These are phyloP conservation scores for Tricholomella constricta DNA, from an alignment of 768 basidiomycete species.

Conservation along the genomic window DNA sequence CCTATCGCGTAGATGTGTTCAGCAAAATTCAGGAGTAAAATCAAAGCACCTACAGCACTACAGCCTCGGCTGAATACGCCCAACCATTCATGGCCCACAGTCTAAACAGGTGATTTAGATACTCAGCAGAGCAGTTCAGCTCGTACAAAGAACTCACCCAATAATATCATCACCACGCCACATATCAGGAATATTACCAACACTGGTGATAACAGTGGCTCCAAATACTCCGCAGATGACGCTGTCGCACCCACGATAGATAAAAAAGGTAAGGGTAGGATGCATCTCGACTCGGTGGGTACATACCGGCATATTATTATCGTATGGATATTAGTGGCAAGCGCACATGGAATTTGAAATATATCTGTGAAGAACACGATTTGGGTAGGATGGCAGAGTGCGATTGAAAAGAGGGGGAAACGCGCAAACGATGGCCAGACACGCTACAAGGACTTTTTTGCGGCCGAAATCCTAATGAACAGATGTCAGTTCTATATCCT, in stretches of 20 bases:
- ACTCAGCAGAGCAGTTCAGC: neutral
- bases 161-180: slow-evolving; percentile 20
- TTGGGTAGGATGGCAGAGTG: slow-evolving; percentile 17
- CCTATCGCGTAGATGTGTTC: neutral
- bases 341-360: slow-evolving; percentile 23
- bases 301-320: slow-evolving; percentile 21
- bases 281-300: neutral
- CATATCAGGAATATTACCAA: slow-evolving; percentile 23
- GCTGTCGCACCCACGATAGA: slow-evolving; percentile 5
- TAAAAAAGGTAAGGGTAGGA: neutral
- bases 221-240: slow-evolving; percentile 20
- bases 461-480: slow-evolving; percentile 21
- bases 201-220: slow-evolving; percentile 19
- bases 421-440: slow-evolving; percentile 21
- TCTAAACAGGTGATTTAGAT: neutral
- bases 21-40: neutral
- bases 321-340: slow-evolving; percentile 16
- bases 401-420: neutral
- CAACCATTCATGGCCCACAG: slow-evolving; percentile 26
- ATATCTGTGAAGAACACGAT: slow-evolving; percentile 15
- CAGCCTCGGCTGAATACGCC: slow-evolving; percentile 21
- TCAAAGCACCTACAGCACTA: slow-evolving; percentile 13
- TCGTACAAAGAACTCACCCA: slow-evolving; percentile 6
- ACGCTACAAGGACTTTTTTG: slow-evolving; percentile 19
- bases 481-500: neutral